Conservation (phyloP, 176 grass and related monocot species). For the Luzula sylvatica region DNA sequence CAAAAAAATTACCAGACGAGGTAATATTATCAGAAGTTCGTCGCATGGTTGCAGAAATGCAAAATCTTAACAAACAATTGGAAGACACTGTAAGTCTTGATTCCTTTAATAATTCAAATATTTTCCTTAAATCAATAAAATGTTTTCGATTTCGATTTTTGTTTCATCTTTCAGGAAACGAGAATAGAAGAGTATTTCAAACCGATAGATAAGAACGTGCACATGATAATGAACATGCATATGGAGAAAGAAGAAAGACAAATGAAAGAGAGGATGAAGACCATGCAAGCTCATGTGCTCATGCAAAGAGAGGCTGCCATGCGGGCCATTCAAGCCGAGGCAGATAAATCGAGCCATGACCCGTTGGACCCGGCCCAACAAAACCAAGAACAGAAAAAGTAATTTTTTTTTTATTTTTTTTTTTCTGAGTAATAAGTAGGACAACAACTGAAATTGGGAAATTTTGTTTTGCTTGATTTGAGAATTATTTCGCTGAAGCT, state of each 20-base stretch:
- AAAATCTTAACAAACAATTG: conserved; percentile 67
- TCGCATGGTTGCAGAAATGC: conserved; percentile 83
- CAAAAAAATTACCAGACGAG: conserved; percentile 52
- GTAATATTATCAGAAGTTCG: conserved; percentile 75
- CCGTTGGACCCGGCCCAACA: conserved; percentile 7
- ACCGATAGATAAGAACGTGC: conserved; percentile 60
- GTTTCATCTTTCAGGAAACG: conserved; percentile 61
- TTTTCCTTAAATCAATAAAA: conserved; percentile 3
- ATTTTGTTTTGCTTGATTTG: no score
- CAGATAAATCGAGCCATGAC: conserved; percentile 12
- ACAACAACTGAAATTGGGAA: neutral
- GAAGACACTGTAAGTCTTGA: conserved; percentile 74
- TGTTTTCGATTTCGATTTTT: neutral
- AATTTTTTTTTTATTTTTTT: neutral
- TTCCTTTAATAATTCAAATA: neutral
- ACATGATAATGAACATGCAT: conserved; percentile 76
- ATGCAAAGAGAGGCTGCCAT: conserved; percentile 51
- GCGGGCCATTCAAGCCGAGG: conserved; percentile 27
- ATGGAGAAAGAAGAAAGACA: conserved; percentile 64
- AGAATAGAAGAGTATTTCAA: conserved; percentile 84
- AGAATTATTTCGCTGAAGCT: no score
- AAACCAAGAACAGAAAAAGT: conserved; percentile 24
- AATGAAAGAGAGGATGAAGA: conserved; percentile 60
- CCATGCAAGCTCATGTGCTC: conserved; percentile 46
- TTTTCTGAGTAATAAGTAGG: conserved; percentile 11